Evolutionary conservation across 495 filamentous ascomycete species (phyloP), one percentile per base, ranked within the genome.

Genomic region (Aspergillus sclerotiicarbonarius): DNA sequence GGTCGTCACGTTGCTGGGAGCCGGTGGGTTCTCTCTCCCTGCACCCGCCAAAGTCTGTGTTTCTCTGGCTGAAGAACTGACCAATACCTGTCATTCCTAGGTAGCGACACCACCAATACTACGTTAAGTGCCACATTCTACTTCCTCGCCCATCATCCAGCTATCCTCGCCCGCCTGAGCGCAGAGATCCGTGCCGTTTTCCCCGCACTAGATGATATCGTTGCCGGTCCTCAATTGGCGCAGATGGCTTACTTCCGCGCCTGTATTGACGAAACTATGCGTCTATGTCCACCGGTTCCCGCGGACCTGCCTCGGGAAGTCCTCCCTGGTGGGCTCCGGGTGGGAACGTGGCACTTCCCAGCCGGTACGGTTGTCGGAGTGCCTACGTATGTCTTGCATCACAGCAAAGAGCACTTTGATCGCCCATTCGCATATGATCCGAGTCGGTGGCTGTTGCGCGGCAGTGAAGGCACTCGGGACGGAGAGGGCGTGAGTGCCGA

Each of bases 391-490:
- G 5, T 12, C 13, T n/a, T 41, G 5, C 37, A 41, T n/a, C 37
- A 41, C 37, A 41, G 37, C 37, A n/a, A 41, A n/a, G 37, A 41
- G 13, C 15, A 41, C 37, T 41, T 41, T n/a, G 37, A 41, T n/a
- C 13, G 37, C 13, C 37, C 37, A n/a, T 41, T 41, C 13, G 37
- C 15, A 2, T 41, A 41, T n/a, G 37, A 41, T n/a, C 37, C 37
- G 37, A 41, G 37, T 33, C 51, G 48, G 32, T 66, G 58, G 55
- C 13, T 63, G 54, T 47, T 51, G 47, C 57, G 60, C 15, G 54
- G 56, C 31, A 58, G 61, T 31, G 53, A 29, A 12, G 39, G 39
- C 25, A 25, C 25, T 25, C 25, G 25, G 25, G 25, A 25, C 21
- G 41, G 29, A 16, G 37, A 54, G 39, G 57, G 53, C 19, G 60